These are phyloP conservation scores for Hypomyces perniciosus DNA, from an alignment of 2,329 filamentous ascomycete genomes.

Conservation along the genomic window DNA sequence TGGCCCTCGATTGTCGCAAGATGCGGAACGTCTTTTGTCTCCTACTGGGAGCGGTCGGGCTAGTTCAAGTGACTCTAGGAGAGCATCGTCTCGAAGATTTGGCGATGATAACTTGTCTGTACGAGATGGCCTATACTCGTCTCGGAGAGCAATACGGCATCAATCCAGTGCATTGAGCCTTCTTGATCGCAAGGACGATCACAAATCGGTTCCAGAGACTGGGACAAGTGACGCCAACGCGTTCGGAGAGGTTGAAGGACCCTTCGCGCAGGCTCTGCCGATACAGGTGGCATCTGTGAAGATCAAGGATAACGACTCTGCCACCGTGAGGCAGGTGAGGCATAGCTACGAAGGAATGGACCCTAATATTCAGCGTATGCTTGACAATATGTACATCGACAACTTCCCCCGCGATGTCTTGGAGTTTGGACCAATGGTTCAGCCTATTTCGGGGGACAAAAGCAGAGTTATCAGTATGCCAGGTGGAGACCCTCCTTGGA, in stretches of 20 bases:
- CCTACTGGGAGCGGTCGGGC: constrained; percentile 24
- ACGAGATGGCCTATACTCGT: constrained; percentile 37
- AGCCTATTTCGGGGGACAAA: constrained; percentile 56
- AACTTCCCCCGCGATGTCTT: constrained; percentile 60
- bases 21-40: constrained; percentile 24
- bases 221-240: constrained; percentile 54
- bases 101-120: constrained; percentile 31
- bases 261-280: constrained; percentile 36
- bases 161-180: constrained; percentile 55
- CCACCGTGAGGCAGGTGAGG: constrained; percentile 44
- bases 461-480: constrained; percentile 43
- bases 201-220: constrained; percentile 53
- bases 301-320: constrained; percentile 25
- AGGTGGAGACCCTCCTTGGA: constrained; percentile 56
- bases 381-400: constrained; percentile 79
- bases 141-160: constrained; percentile 45
- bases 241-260: constrained; percentile 55
- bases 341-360: constrained; percentile 84
- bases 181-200: constrained; percentile 52
- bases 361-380: constrained; percentile 59
- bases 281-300: constrained; percentile 18
- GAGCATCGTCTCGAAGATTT: constrained; percentile 27
- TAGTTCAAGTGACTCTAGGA: constrained; percentile 33
- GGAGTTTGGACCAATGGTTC: constrained; percentile 75
- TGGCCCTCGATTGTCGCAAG: constrained; percentile 23